These are phyloP conservation scores for Mycena belliarum DNA, from an alignment of 768 basidiomycete genomes.

Conservation along the genomic window DNA sequence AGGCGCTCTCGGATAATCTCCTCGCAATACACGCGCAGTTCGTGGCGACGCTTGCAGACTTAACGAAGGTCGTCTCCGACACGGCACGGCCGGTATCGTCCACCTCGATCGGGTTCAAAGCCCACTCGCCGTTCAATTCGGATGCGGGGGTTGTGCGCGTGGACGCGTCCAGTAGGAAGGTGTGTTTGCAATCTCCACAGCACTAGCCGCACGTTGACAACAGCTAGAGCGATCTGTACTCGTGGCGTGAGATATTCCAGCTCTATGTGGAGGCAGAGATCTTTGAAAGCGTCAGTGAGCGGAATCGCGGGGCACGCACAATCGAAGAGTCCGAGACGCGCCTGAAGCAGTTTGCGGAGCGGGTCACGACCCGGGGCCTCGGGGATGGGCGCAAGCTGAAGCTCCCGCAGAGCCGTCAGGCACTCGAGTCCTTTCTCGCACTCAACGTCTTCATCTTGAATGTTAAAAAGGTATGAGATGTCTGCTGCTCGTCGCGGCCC, in stretches of 20 bases:
- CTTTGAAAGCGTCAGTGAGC: conserved; percentile 74
- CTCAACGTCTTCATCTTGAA: conserved; percentile 80
- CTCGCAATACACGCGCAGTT: conserved; percentile 52
- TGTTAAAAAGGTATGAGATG: conserved; percentile 61
- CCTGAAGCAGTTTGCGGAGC: conserved; percentile 61
- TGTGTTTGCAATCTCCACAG: background rate
- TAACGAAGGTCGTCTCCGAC: conserved; percentile 41
- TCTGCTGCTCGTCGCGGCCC: background rate
- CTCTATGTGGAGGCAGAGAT: conserved; percentile 85
- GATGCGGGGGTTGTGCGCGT: conserved; percentile 38
- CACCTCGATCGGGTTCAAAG: conserved; percentile 39
- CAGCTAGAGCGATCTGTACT: conserved; percentile 67
- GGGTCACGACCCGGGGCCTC: conserved; percentile 56
- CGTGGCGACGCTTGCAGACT: conserved; percentile 35
- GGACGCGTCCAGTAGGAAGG: conserved; percentile 24
- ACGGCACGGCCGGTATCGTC: conserved; percentile 45
- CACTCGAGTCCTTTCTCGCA: conserved; percentile 69
- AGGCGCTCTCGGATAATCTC: conserved; percentile 54
- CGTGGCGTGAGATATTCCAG: conserved; percentile 89
- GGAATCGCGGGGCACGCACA: conserved; percentile 63
- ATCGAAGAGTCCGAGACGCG: conserved; percentile 70
- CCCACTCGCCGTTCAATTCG: conserved; percentile 45
- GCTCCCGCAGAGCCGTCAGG: conserved; percentile 54
- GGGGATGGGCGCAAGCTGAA: conserved; percentile 56
- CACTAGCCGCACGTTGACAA: background rate